phyloP scores from a whole-genome alignment of 2,329 filamentous ascomycete species.

The Rhynchosporium secalis region DNA sequence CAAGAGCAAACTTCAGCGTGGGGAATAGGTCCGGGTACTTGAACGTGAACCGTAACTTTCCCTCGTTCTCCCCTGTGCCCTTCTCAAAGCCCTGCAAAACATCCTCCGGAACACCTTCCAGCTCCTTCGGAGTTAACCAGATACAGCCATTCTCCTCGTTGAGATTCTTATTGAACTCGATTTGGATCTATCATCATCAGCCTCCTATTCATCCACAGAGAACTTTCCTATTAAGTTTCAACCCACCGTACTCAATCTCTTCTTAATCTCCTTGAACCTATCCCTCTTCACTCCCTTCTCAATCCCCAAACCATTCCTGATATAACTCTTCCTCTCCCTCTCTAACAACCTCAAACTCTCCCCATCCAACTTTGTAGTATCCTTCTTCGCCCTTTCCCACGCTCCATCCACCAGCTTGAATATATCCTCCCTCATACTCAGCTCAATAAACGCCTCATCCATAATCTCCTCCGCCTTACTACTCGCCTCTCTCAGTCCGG shows the following conservation, averaged over 20 bases:
- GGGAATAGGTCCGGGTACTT: constrained; percentile 84
- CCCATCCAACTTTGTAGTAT: constrained; percentile 51
- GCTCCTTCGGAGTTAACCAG: constrained; percentile 73
- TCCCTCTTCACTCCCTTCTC: constrained; percentile 70
- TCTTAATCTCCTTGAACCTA: constrained; percentile 85
- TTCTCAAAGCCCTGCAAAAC: constrained; percentile 67
- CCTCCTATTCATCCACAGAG: too few species aligned
- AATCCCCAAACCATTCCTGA: constrained; percentile 72
- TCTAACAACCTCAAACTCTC: constrained; percentile 73
- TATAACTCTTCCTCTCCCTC: constrained; percentile 75
- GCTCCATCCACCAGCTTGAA: constrained; percentile 65
- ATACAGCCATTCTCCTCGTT: constrained; percentile 81
- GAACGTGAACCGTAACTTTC: constrained; percentile 74
- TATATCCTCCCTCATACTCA: constrained; percentile 78
- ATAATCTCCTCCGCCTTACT: constrained; percentile 74
- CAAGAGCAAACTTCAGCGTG: constrained; percentile 72
- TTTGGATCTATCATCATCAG: constrained; percentile 62
- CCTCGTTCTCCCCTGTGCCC: constrained; percentile 70
- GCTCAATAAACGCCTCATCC: constrained; percentile 76
- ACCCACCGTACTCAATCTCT: constrained; percentile 52
- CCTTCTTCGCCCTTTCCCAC: constrained; percentile 51
- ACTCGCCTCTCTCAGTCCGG: constrained; percentile 70
- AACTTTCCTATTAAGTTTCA: not conserved
- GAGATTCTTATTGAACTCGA: constrained; percentile 75
- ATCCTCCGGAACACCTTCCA: constrained; percentile 74